Percentiles rank a stretch among this genome's conserved stretches.
Conservation (phyloP, 176 grass and related monocot species). For the Aegilops bicornis region DNA sequence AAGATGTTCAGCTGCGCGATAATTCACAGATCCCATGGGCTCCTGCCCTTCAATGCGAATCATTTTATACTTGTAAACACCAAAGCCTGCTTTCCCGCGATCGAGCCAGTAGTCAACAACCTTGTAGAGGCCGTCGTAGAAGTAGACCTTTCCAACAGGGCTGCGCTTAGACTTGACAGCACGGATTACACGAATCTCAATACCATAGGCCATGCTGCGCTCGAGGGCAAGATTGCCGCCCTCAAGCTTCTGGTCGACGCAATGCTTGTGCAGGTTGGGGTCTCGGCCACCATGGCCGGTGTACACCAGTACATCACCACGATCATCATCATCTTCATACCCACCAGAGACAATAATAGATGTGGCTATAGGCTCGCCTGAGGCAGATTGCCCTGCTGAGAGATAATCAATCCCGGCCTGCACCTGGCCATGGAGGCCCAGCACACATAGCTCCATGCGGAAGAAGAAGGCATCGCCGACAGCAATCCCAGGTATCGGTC, state of each 20-base stretch:
- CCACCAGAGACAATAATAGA: constrained; percentile 94
- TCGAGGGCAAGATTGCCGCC: constrained; percentile 92
- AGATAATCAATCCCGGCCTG: constrained; percentile 96
- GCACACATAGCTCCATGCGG: constrained; percentile 87
- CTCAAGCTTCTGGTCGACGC: constrained; percentile 76
- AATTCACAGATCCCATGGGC: constrained; percentile 84
- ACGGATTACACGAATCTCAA: constrained; percentile 91
- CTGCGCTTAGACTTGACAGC: constrained; percentile 53
- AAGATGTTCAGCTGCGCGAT: constrained; percentile 64
- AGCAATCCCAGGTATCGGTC: constrained; percentile 72
- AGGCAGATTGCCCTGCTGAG: constrained; percentile 45
- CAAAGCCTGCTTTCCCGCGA: constrained; percentile 78
- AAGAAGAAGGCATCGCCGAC: constrained; percentile 92
- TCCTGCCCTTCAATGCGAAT: constrained; percentile 90
- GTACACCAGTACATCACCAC: constrained; percentile 82
- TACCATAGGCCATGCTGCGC: constrained; percentile 92
- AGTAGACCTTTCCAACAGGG: constrained; percentile 71
- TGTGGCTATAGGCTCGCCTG: constrained; percentile 88
- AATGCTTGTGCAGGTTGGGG: constrained; percentile 67
- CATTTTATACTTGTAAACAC: constrained; percentile 92
- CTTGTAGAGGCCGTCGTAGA: constrained; percentile 96
- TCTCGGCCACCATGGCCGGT: constrained; percentile 92
- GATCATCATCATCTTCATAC: constrained; percentile 97
- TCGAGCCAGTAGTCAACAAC: constrained; percentile 88
- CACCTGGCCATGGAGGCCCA: constrained; percentile 89